phyloP scores from a whole-genome alignment of 164 flowering plant genomes.

The Chimonanthus praecox region DNA sequence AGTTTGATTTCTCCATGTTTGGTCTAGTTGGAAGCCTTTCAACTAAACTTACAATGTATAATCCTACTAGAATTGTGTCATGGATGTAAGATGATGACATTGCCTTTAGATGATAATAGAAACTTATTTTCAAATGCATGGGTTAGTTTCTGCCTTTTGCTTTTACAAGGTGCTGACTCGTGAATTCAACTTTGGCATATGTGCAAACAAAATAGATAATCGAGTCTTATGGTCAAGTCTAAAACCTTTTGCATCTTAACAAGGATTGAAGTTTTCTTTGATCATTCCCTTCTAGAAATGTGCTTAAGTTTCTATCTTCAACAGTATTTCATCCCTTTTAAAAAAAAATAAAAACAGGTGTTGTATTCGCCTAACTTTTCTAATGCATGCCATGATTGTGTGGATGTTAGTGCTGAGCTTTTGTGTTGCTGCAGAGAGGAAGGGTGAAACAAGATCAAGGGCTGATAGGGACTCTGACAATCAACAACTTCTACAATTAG shows the following conservation, averaged over 20 bases:
- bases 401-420: not conserved
- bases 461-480: conserved; percentile 75
- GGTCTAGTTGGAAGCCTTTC: no score
- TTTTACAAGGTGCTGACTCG: not conserved
- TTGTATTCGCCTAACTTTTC: not conserved
- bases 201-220: no score
- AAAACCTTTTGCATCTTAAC: not conserved
- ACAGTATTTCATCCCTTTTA: not conserved
- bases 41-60: no score
- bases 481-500: conserved; percentile 74
- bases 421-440: conserved; percentile 51
- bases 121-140: not conserved
- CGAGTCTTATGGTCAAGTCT: not conserved
- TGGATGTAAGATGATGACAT: no score
- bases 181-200: not conserved
- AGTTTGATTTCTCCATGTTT: no score
- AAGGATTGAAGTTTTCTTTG: not conserved
- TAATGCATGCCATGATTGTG: not conserved
- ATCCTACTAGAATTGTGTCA: not conserved
- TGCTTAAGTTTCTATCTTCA: no score
- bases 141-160: not conserved
- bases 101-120: not conserved
- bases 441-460: conserved; percentile 68
- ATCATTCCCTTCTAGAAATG: no score
- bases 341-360: not conserved